A percentile compares a stretch with the other conserved stretches of the same genome.
Conservation (phyloP, 2,329 filamentous ascomycete genomes). For the Ceratocystis harringtonii region DNA sequence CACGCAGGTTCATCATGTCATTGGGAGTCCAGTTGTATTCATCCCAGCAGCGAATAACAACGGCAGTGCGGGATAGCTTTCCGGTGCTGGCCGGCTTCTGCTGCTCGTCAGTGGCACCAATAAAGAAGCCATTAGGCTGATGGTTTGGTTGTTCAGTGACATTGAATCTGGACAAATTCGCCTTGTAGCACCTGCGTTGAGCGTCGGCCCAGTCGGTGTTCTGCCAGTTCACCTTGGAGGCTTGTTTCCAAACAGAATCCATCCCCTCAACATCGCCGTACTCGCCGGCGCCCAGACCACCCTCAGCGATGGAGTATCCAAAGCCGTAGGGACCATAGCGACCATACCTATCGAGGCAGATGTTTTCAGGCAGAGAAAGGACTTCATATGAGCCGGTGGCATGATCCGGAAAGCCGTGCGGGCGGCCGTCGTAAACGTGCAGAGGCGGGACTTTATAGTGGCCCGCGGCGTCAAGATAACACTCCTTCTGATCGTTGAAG, state of each 20-base stretch:
- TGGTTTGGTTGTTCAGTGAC: conserved; percentile 26
- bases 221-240: conserved; percentile 60
- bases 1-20: conserved; percentile 66
- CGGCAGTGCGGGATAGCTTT: conserved; percentile 47
- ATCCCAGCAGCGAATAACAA: conserved; percentile 72
- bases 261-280: conserved; percentile 69
- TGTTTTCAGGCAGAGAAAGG: conserved; percentile 61
- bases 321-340: conserved; percentile 78
- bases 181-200: conserved; percentile 56
- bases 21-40: conserved; percentile 66
- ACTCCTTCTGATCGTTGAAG: conserved; percentile 52
- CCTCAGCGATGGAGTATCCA: conserved; percentile 64
- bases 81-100: conserved; percentile 17
- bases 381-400: conserved; percentile 77
- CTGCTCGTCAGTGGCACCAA: conserved; percentile 27
- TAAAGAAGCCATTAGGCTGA: conserved; percentile 36
- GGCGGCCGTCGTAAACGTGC: conserved; percentile 61
- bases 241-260: conserved; percentile 61
- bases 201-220: conserved; percentile 64
- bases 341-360: conserved; percentile 89
- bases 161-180: conserved; percentile 55
- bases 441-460: conserved; percentile 54
- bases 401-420: conserved; percentile 69
- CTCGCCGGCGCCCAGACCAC: conserved; percentile 73
- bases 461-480: conserved; percentile 58